Evolutionary conservation across 345 rosid species (phyloP), one percentile per base, ranked within the genome.

Genomic region (Lumnitzera racemosa): DNA sequence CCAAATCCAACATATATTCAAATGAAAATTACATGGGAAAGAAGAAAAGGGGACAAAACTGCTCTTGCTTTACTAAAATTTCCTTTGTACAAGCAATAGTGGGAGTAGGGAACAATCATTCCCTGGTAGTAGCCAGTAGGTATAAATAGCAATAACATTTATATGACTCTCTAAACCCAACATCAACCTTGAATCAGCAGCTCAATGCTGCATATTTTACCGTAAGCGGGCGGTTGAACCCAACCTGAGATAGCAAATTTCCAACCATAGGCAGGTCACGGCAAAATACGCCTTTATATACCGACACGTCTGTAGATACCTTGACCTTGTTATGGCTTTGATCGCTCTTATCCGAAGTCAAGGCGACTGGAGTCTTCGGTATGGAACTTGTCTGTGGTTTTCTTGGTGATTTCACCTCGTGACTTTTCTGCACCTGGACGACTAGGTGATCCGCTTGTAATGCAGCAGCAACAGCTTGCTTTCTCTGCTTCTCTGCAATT

Each of bases 131-230:
- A 36, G 43, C 43, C 9, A 36, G 43, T 36, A 36, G 43, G 43
- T 36, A 36, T 36, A 36, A 36, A 36, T 36, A 36, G 43, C 43
- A 36, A 36, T 54, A 47, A 49, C 36, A 23, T 27, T 58, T 53
- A 64, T 49, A 5, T 49, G 51, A 69, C 61, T 73, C 73, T 80
- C 69, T 80, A 76, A 59, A 12, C 59, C 67, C 59, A 70, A 73
- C 71, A 61, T 73, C 61, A 59, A 65, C 59, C 68, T 27, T 52
- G 75, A 51, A 25, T 78, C 63, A 90, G 81, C 90, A 94, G 77
- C 95, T 87, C 64, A 88, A 59, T n/a, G 99, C 97, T 50, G 89
- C 85, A 8, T 81, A 94, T 61, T 89, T 94, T 54, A 90, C 77
- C 47, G 87, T 83, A 63, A 90, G 64, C 25, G 91, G 89, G 62